Percentiles rank a stretch among this genome's conserved stretches.
These are phyloP conservation scores for Neurospora pannonica DNA, from an alignment of 495 filamentous ascomycete genomes.

Conservation along the genomic window DNA sequence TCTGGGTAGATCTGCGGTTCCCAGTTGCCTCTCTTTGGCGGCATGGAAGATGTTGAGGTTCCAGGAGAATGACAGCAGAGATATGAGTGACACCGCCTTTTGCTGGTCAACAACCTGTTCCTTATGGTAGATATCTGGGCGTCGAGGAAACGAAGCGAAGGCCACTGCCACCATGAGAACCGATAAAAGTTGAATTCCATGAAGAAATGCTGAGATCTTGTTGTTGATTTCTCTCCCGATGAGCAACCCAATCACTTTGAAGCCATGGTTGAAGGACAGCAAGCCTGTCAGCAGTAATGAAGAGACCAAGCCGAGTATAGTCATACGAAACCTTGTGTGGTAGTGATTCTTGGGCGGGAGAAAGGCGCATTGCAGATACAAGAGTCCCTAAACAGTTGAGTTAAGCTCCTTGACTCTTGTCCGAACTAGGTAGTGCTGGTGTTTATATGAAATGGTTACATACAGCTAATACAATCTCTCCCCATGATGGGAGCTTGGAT, in stretches of 20 bases:
- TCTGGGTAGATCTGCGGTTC: slow-evolving; percentile 45
- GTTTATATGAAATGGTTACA: background rate
- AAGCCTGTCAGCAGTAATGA: slow-evolving; percentile 17
- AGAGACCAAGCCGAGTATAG: slow-evolving; percentile 23
- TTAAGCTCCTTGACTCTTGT: background rate
- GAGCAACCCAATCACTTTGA: slow-evolving; percentile 5
- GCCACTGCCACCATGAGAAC: slow-evolving; percentile 11
- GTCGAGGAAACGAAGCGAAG: slow-evolving; percentile 40
- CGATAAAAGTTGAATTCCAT: slow-evolving; percentile 17
- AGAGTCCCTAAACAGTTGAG: slow-evolving; percentile 3
- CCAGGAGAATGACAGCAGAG: slow-evolving; percentile 51
- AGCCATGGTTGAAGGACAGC: slow-evolving; percentile 18
- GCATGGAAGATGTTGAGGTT: slow-evolving; percentile 38
- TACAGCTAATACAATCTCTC: slow-evolving; percentile 7
- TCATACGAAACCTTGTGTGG: slow-evolving; percentile 20
- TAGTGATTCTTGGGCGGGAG: slow-evolving; percentile 17
- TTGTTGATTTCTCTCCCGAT: background rate
- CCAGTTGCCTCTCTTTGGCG: slow-evolving; percentile 38
- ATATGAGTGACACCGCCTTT: slow-evolving; percentile 42
- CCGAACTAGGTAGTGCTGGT: background rate
- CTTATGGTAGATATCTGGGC: slow-evolving; percentile 46
- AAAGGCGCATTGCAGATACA: slow-evolving; percentile 20
- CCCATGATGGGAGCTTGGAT: slow-evolving; percentile 9
- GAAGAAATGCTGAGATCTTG: slow-evolving; percentile 1
- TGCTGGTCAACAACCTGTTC: slow-evolving; percentile 49